Percentiles rank a stretch among this genome's conserved stretches.
phyloP scores from a whole-genome alignment of 805 yeast genomes.

The Metschnikowia aberdeeniae region DNA sequence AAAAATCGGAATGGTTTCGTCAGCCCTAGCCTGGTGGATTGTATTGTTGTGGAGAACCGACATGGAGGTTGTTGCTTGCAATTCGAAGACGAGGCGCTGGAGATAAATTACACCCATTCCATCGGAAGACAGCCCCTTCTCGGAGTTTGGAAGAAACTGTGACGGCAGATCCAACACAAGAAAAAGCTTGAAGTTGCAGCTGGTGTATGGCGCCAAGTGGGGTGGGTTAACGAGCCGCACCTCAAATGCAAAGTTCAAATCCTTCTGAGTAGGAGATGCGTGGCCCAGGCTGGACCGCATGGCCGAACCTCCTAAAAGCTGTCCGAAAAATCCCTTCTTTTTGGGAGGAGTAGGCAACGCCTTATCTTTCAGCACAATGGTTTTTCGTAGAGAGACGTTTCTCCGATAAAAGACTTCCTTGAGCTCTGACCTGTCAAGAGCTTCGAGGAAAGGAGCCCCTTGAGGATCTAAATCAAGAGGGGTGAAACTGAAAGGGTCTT shows the following conservation, averaged over 20 bases:
- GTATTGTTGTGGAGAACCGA: constrained; percentile 24
- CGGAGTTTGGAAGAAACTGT: constrained; percentile 27
- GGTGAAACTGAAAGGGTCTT: constrained; percentile 49
- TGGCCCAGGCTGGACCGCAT: constrained; percentile 2
- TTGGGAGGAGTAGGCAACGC: constrained; percentile 9
- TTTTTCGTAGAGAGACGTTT: constrained; percentile 27
- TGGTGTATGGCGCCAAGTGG: constrained; percentile 41
- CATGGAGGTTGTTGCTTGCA: constrained; percentile 24
- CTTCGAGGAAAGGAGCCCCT: constrained; percentile 16
- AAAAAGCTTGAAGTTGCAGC: constrained; percentile 32
- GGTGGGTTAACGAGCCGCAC: constrained; percentile 47
- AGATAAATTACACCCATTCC: constrained; percentile 46
- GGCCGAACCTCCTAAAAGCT: constrained; percentile 8
- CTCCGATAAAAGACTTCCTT: constrained; percentile 37
- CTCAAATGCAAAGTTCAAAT: constrained; percentile 44
- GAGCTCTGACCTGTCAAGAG: constrained; percentile 26
- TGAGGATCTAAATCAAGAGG: constrained; percentile 41
- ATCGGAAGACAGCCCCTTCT: constrained; percentile 38
- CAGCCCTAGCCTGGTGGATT: constrained; percentile 26
- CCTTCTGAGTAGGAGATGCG: constrained; percentile 10
- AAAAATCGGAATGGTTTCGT: constrained; percentile 25
- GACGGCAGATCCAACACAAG: constrained; percentile 31
- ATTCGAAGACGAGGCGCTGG: constrained; percentile 34
- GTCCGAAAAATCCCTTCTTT: constrained; percentile 9
- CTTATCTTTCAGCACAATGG: constrained; percentile 24